Conservation (phyloP, 441 rosid genomes). For the Aquilaria agallochum region DNA sequence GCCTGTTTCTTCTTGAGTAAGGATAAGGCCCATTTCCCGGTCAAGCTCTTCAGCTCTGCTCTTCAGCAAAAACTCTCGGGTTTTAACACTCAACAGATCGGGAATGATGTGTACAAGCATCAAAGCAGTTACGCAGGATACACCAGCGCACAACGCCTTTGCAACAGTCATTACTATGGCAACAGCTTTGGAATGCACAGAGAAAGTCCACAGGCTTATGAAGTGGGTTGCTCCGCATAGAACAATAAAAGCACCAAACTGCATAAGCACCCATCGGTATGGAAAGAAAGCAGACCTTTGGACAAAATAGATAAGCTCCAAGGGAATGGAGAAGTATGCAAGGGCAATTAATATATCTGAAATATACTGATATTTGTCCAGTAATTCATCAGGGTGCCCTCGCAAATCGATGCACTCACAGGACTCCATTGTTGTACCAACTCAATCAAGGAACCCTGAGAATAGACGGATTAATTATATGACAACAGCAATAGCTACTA, state of each 20-base stretch:
- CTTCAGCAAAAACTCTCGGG: conserved; percentile 73
- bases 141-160: conserved; percentile 81
- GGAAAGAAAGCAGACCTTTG: conserved; percentile 91
- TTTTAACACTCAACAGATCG: conserved; percentile 76
- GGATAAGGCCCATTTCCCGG: conserved; percentile 87
- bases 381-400: conserved; percentile 70
- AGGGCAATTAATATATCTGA: conserved; percentile 83
- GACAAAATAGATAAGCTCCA: conserved; percentile 88
- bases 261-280: conserved; percentile 95
- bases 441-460: too few relatives aligned
- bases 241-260: conserved; percentile 90
- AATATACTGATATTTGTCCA: conserved; percentile 86
- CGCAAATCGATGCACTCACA: conserved; percentile 82
- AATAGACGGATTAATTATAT: too few relatives aligned
- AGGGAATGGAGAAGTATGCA: conserved; percentile 91
- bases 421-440: conserved; percentile 45
- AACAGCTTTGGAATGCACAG: conserved; percentile 74
- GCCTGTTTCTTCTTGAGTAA: conserved; percentile 94
- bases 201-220: conserved; percentile 82
- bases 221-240: conserved; percentile 97
- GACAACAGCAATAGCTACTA: too few relatives aligned
- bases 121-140: conserved; percentile 87
- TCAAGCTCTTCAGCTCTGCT: conserved; percentile 83
- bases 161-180: conserved; percentile 83
- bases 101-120: conserved; percentile 93